A percentile compares a stretch with the other conserved stretches of the same genome.
Evolutionary conservation across 805 yeast genomes (phyloP).

Genomic region (Sugiyamaella smithiae): DNA sequence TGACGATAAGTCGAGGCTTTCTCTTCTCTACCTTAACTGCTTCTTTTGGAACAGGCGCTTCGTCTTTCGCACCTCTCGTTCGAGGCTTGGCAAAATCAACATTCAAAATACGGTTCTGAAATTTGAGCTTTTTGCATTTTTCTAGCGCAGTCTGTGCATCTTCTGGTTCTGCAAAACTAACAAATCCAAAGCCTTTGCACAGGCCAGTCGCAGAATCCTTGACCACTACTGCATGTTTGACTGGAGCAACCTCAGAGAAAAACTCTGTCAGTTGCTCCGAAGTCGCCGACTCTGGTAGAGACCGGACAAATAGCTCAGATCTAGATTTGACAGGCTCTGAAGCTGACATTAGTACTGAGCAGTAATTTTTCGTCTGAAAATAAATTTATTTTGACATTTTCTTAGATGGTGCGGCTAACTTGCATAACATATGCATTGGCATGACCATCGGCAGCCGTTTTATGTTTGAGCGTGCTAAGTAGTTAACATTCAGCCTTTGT

Average conservation of each 20-base stretch:
- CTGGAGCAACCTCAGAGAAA: slow-evolving; percentile 91
- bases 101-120: slow-evolving; percentile 63
- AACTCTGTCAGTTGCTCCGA: slow-evolving; percentile 77
- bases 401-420: background rate
- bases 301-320: slow-evolving; percentile 67
- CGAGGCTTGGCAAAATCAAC: slow-evolving; percentile 91
- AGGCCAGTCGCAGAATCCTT: slow-evolving; percentile 64
- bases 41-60: slow-evolving; percentile 20
- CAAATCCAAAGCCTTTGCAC: slow-evolving; percentile 95
- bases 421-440: too few species aligned
- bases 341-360: background rate
- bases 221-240: slow-evolving; percentile 91
- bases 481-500: too few species aligned
- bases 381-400: background rate
- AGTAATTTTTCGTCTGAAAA: background rate
- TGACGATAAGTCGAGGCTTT: slow-evolving; percentile 78
- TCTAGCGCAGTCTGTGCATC: slow-evolving; percentile 77
- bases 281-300: slow-evolving; percentile 77
- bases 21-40: slow-evolving; percentile 56
- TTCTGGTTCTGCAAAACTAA: slow-evolving; percentile 78
- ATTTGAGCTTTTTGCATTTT: slow-evolving; percentile 60
- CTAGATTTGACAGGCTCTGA: slow-evolving; percentile 12
- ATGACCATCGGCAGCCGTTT: too few species aligned
- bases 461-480: too few species aligned
- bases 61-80: slow-evolving; percentile 41